Base-by-base conservation (phyloP, 306 rosid species). In the Pterocarpus macrocarpus region DNA sequence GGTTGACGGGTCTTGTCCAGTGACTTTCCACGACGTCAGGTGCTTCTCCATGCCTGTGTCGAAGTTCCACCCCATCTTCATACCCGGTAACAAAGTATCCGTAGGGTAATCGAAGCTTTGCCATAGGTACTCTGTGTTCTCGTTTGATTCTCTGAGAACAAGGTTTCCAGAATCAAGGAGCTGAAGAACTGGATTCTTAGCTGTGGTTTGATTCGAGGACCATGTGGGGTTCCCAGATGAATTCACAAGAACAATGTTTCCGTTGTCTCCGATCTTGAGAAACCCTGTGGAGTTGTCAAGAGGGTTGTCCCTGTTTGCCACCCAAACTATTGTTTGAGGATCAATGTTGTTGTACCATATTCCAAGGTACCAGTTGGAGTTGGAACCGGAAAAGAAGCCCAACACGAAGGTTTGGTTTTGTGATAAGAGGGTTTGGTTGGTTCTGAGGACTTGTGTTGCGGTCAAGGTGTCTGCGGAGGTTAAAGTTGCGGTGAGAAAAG, bases 81-180 rank as follows among this genome's bases (percentile, higher is more conserved):
- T 94, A 28, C 79, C 91, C 1, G 93, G 94, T 39, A 94, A 76
- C 69, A 91, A 47, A 47, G 92, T 94, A 59, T 94, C 85, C 0
- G 93, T 85, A 0, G 98, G 98, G 36, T 69, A 76, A 79, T 91
- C 97, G 35, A 94, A 94, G 87, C 98, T 90, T 65, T 94, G 93
- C 97, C 97, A 94, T 0, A 88, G 77, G 72, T 47, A 84, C 0
- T 67, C 76, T 2, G 58, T 65, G 13, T 11, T 68, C 12, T 43
- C 45, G 61, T 70, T 80, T 71, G 28, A 55, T 55, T 87, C 91
- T 78, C 56, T 63, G 34, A 94, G 13, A 50, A 94, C 90, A 6
- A 94, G 61, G 30, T 94, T 94, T 6, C 97, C 95, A 0, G 88
- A 64, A 47, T 94, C 95, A 7, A 87, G 56, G 47, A 91, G 92